phyloP scores from a whole-genome alignment of 2,329 filamentous ascomycete genomes.

The Talaromyces sp. region DNA sequence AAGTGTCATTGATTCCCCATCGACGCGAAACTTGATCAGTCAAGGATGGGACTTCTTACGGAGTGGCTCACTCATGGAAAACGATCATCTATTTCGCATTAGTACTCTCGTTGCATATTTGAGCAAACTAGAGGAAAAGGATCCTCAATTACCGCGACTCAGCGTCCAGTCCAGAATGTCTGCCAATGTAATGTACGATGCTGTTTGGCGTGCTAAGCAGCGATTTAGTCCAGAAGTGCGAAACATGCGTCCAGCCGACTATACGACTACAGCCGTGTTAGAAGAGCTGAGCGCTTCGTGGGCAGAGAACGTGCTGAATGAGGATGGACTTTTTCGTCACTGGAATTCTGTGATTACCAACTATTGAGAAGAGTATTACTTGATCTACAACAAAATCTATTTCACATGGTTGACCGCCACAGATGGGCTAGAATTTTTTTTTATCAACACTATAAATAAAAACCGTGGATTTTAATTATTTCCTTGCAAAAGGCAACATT shows the following conservation, averaged over 20 bases:
- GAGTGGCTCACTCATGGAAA: not conserved
- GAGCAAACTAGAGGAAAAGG: not conserved
- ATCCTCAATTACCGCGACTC: not conserved
- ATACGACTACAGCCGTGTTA: not conserved
- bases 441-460: not conserved
- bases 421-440: not conserved
- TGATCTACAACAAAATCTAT: not conserved
- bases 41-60: not conserved
- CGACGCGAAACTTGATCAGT: not conserved
- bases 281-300: not conserved
- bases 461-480: not conserved
- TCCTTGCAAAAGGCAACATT: not conserved
- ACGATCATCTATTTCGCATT: not conserved
- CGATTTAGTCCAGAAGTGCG: not conserved
- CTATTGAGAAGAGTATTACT: not conserved
- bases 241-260: not conserved
- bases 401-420: no score
- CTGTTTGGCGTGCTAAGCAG: not conserved
- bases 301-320: not conserved
- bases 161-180: not conserved
- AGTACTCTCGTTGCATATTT: not conserved
- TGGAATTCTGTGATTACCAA: not conserved
- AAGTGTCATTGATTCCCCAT: not conserved
- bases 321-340: not conserved
- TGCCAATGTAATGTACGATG: not conserved